Conservation (phyloP, 2,329 filamentous ascomycete species). For the Sporothrix brasiliensis region DNA sequence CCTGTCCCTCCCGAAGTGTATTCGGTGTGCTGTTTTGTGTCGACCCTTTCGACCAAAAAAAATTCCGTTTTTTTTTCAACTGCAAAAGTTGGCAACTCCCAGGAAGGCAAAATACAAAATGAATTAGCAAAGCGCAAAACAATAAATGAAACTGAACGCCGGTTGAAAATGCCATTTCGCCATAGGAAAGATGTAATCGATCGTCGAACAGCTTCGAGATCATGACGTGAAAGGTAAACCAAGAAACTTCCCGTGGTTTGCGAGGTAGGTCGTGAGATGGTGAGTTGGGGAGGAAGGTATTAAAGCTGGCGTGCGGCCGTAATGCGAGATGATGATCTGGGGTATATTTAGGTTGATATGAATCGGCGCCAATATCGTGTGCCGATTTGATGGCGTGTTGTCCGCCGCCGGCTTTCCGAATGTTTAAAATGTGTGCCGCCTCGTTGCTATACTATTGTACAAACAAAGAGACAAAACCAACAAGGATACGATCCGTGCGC, state of each 20-base stretch:
- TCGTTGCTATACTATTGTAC: constrained; percentile 27
- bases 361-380: not conserved
- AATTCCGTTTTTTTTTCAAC: not conserved
- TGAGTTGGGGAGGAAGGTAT: not conserved
- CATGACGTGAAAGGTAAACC: not conserved
- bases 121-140: not conserved
- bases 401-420: constrained; percentile 18
- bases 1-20: not conserved
- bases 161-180: constrained; percentile 24
- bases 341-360: constrained; percentile 6
- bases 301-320: not conserved
- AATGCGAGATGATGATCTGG: not conserved
- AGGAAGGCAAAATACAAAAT: not conserved
- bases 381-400: constrained; percentile 1
- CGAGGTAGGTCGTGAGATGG: not conserved
- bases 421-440: constrained; percentile 20
- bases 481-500: constrained; percentile 12
- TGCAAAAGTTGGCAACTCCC: not conserved
- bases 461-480: constrained; percentile 26
- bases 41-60: not conserved
- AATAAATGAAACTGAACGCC: constrained; percentile 20
- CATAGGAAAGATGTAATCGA: not conserved
- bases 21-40: not conserved
- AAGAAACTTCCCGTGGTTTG: not conserved
- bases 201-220: not conserved